Evolutionary conservation across 805 yeast genomes (phyloP), one percentile per base, ranked within the genome.

Genomic region (Torulaspora maleeae): DNA sequence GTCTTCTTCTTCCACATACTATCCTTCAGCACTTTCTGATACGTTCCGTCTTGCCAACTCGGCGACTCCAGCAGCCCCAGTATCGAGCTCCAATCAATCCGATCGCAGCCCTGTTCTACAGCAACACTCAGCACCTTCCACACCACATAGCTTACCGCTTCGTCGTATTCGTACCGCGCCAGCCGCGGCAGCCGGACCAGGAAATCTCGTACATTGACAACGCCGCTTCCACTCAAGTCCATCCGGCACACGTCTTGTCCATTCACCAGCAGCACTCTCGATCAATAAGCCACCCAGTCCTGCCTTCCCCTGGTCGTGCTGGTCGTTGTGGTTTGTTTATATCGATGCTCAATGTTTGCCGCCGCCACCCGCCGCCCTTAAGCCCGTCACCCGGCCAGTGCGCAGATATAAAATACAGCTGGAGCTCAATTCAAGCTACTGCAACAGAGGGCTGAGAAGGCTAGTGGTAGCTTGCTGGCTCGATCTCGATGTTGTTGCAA

Each of bases 111-210:
- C 5, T 45, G 38, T 13, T 44, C 36, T 20, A 59, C 29, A 27
- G 59, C 51, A 27, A 43, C 42, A 13, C 44, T 41, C 22, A 61
- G 43, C 3, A 55, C 49, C 34, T 59, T 63, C 64, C 67, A 63
- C 7, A 62, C 42, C 20, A 56, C 28, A 41, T 57, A 63, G 27
- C 62, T 52, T 1, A 54, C 51, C 3, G 52, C 48, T 16, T 58
- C 60, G 42, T 53, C 54, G 39, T 61, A 62, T 17, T 54, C 52
- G 36, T 55, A 56, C 22, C 50, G 40, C 13, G 61, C 55, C 19
- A 58, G 43, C 17, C 49, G 43, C 20, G 66, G 64, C 36, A 62
- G 50, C 38, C 55, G 49, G 10, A 58, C 52, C 43, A 63, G 41
- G 41, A 63, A 61, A 16, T 57, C 63, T 36, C 59, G 51, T 16